These are phyloP conservation scores for Coelastrella sp. DNA, from an alignment of 139 green algal genomes.

Conservation along the genomic window DNA sequence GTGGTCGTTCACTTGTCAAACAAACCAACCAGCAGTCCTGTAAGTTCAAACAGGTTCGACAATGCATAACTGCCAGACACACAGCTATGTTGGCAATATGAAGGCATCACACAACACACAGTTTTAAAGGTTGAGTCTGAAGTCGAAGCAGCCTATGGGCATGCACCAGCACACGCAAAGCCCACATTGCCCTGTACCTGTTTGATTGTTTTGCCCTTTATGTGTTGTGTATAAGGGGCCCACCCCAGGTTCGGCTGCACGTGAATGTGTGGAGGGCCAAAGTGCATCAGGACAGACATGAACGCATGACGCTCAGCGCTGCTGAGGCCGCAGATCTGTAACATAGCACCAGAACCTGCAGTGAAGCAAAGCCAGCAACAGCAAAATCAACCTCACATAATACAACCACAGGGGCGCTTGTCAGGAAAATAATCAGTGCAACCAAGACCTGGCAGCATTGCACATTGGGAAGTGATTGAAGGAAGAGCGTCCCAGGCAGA, in stretches of 20 bases:
- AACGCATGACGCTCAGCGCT: neutral
- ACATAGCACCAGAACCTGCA: neutral
- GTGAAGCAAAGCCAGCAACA: neutral
- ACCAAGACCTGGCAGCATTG: too few species aligned
- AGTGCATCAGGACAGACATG: conserved; percentile 27
- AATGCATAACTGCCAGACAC: too few species aligned
- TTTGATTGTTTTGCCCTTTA: neutral
- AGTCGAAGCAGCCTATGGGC: too few species aligned
- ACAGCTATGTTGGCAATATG: too few species aligned
- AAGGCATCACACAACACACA: too few species aligned
- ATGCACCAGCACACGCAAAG: too few species aligned
- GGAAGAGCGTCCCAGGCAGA: too few species aligned
- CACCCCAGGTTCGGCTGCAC: conserved; percentile 13
- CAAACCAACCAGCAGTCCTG: too few species aligned
- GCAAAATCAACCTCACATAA: neutral
- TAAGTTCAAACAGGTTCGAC: too few species aligned
- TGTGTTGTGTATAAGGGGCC: conserved; percentile 18
- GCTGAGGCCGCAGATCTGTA: neutral
- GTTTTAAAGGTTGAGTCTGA: too few species aligned
- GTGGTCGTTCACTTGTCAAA: too few species aligned
- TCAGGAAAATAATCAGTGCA: neutral
- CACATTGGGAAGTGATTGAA: too few species aligned
- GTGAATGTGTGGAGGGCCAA: conserved; percentile 34
- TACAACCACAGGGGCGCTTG: neutral
- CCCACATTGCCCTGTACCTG: neutral